Conservation (phyloP, 441 rosid species). For the Corymbia calophylla region DNA sequence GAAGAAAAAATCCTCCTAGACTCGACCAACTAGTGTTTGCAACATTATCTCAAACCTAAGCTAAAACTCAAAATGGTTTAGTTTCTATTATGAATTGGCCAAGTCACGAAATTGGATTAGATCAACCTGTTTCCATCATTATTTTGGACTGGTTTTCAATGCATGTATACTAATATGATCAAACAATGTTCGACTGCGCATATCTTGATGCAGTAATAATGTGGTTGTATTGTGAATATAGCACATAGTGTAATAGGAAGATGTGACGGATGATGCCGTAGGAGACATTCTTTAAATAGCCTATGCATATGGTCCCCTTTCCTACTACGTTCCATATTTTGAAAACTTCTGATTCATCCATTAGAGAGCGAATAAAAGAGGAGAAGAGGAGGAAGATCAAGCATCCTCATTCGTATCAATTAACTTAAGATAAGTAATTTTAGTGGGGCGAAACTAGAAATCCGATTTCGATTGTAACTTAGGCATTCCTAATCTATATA, state of each 20-base stretch:
- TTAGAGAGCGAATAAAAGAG: neutral
- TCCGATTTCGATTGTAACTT: neutral
- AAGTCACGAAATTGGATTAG: neutral
- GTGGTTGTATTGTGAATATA: too few relatives aligned
- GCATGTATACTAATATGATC: neutral
- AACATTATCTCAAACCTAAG: neutral
- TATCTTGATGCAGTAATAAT: neutral
- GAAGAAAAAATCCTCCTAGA: neutral
- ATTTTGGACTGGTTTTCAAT: neutral
- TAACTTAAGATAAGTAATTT: neutral
- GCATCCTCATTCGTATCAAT: neutral
- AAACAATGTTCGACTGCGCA: neutral
- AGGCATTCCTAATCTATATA: neutral
- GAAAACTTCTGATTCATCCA: neutral
- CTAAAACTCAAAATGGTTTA: neutral
- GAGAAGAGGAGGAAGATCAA: neutral
- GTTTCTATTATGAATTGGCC: neutral
- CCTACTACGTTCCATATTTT: neutral
- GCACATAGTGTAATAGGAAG: neutral
- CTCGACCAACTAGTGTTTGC: neutral
- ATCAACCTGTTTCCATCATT: neutral
- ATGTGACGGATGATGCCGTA: neutral
- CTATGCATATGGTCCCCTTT: neutral
- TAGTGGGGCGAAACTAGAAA: neutral
- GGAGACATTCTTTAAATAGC: neutral